Evolutionary conservation across 1,284 basidiomycete species (phyloP).

Genomic region (Moesziomyces sp.): DNA sequence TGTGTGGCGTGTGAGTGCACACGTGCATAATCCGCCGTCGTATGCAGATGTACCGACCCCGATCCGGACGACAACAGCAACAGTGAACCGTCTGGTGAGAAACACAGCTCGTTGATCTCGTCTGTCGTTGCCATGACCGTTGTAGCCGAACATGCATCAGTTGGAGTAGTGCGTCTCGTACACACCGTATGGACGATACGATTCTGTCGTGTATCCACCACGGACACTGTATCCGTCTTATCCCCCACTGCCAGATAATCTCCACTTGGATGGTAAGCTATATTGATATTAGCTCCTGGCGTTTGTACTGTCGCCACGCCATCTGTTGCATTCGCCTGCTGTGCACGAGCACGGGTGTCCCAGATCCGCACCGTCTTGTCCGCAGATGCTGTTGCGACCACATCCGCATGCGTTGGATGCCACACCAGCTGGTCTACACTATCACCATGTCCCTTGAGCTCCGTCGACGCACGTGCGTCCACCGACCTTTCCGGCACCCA

Average conservation of each 20-base stretch:
- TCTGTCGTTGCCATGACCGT: conserved; percentile 24
- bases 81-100: conserved; percentile 53
- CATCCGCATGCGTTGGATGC: conserved; percentile 56
- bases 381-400: conserved; percentile 52
- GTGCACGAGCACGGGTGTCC: conserved; percentile 42
- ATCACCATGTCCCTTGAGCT: conserved; percentile 59
- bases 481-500: conserved; percentile 60
- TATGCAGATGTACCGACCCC: conserved; percentile 41
- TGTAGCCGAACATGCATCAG: background rate
- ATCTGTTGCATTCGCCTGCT: background rate
- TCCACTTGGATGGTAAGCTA: conserved; percentile 56
- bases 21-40: background rate
- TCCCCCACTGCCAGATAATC: conserved; percentile 59
- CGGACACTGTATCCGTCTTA: conserved; percentile 56
- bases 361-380: conserved; percentile 62
- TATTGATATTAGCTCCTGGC: conserved; percentile 58
- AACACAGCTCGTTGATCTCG: conserved; percentile 62
- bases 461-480: conserved; percentile 56
- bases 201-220: conserved; percentile 43
- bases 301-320: conserved; percentile 19
- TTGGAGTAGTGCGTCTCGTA: conserved; percentile 11
- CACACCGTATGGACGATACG: conserved; percentile 44
- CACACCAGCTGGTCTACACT: conserved; percentile 60
- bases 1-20: conserved; percentile 46
- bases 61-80: conserved; percentile 57